Evolutionary conservation across 2,329 filamentous ascomycete species (phyloP).

Genomic region (Penicillium expansum): DNA sequence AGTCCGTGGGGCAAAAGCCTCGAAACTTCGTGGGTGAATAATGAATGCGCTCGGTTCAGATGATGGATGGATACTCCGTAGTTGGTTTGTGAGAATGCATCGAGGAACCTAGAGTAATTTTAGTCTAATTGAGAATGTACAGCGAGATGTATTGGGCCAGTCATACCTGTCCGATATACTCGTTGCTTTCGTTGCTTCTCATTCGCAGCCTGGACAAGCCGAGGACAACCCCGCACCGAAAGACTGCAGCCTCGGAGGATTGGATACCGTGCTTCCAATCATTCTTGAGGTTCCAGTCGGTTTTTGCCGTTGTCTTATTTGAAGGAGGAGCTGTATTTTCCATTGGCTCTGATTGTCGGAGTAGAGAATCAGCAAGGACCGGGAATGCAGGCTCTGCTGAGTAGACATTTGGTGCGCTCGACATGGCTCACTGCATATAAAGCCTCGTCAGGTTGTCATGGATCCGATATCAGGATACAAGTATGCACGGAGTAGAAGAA

Average conservation of each 20-base stretch:
- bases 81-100: constrained; percentile 25
- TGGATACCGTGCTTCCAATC: constrained; percentile 25
- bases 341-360: constrained; percentile 12
- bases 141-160: background rate
- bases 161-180: constrained; percentile 33
- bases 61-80: constrained; percentile 12
- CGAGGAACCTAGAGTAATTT: constrained; percentile 29
- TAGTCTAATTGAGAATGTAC: background rate
- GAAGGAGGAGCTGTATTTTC: background rate
- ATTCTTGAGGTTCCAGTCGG: constrained; percentile 27
- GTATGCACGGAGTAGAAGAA: too few species aligned
- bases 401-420: constrained; percentile 21
- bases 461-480: background rate
- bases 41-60: constrained; percentile 31
- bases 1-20: constrained; percentile 31
- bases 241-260: constrained; percentile 13
- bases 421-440: constrained; percentile 10
- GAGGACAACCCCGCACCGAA: constrained; percentile 31
- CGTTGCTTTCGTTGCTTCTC: constrained; percentile 24
- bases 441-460: background rate
- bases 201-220: constrained; percentile 33
- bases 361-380: constrained; percentile 32
- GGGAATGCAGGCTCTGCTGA: constrained; percentile 32
- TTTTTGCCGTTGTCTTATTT: background rate
- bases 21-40: constrained; percentile 33